Evolutionary conservation across 2,329 filamentous ascomycete genomes (phyloP).

Genomic region (Mollisia scopiformis): DNA sequence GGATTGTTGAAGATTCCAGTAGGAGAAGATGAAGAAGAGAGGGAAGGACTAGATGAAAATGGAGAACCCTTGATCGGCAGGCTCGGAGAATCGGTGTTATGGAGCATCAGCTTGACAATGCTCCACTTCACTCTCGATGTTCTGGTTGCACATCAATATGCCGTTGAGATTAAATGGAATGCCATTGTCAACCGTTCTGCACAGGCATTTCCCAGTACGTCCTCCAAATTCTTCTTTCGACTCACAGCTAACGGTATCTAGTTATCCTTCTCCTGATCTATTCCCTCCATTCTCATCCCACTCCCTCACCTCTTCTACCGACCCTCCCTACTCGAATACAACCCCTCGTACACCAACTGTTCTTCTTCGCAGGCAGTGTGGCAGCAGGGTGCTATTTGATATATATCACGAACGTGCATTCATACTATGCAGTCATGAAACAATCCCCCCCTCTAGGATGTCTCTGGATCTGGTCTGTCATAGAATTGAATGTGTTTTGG

Average conservation of each 20-base stretch:
- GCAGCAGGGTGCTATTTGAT: constrained; percentile 78
- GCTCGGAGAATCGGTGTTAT: constrained; percentile 54
- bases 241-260: constrained; percentile 34
- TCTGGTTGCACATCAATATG: constrained; percentile 78
- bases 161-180: constrained; percentile 64
- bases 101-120: constrained; percentile 66
- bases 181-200: constrained; percentile 53
- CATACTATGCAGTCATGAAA: constrained; percentile 91
- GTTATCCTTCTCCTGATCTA: constrained; percentile 38
- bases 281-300: constrained; percentile 38
- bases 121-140: constrained; percentile 80
- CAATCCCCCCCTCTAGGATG: constrained; percentile 85
- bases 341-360: constrained; percentile 51
- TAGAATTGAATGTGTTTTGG: constrained; percentile 77
- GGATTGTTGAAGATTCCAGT: constrained; percentile 43
- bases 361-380: constrained; percentile 68
- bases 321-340: constrained; percentile 51
- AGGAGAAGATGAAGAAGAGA: constrained; percentile 28
- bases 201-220: constrained; percentile 54
- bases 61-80: constrained; percentile 34
- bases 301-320: constrained; percentile 53
- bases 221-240: background rate
- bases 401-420: constrained; percentile 75
- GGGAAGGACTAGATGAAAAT: constrained; percentile 25
- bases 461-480: constrained; percentile 89